A percentile compares a stretch with the other conserved stretches of the same genome.
Conservation (phyloP, 768 basidiomycete genomes). For the Favolaschia claudopus region DNA sequence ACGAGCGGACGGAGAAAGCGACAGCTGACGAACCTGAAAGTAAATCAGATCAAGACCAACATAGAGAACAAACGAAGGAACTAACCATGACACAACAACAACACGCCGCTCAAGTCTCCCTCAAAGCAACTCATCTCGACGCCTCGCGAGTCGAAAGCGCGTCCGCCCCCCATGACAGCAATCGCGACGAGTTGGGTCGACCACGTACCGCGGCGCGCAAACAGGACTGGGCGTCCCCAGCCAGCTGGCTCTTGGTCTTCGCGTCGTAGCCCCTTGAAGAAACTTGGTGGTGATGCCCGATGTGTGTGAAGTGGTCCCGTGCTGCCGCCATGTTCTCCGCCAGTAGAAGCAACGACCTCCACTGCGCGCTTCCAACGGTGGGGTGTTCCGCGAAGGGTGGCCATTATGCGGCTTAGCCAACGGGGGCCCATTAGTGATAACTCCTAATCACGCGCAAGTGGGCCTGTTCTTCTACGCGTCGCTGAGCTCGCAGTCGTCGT, state of each 20-base stretch:
- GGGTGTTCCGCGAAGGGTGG: neutral
- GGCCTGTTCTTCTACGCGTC: neutral
- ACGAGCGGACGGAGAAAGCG: neutral
- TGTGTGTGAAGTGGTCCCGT: neutral
- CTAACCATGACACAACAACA: neutral
- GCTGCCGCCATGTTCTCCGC: neutral
- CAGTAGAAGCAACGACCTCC: neutral
- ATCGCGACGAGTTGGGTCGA: slow-evolving; percentile 7
- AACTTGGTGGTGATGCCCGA: neutral
- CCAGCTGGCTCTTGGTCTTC: slow-evolving; percentile 7
- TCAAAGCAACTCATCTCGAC: slow-evolving; percentile 6
- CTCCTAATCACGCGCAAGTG: no score
- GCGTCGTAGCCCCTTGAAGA: slow-evolving; percentile 1
- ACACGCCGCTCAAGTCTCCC: neutral
- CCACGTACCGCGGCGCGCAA: slow-evolving; percentile 16
- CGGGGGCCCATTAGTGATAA: neutral
- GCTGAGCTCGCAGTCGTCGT: neutral
- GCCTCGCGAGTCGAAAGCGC: slow-evolving; percentile 13
- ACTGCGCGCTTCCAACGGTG: neutral
- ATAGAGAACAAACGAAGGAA: neutral
- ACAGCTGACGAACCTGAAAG: neutral
- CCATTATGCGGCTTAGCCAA: neutral
- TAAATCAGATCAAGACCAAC: neutral
- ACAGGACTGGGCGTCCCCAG: neutral
- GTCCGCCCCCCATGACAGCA: slow-evolving; percentile 4